A percentile compares a stretch with the other conserved stretches of the same genome.
phyloP scores from a whole-genome alignment of 1,139 yeast genomes.

The Pichia sp. region DNA sequence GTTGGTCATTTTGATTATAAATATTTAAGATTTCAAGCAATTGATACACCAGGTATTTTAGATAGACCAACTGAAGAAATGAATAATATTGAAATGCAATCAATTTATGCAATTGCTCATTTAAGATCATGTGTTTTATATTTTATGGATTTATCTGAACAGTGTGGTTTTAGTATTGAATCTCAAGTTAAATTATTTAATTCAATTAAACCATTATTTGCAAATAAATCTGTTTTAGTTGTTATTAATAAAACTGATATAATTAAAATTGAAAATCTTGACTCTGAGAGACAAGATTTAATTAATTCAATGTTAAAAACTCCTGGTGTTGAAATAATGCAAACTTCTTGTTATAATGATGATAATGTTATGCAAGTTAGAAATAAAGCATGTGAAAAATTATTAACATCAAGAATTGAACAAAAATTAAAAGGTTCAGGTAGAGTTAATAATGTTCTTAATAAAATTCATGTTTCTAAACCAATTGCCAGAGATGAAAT shows the following conservation, averaged over 20 bases:
- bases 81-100: conserved; percentile 99
- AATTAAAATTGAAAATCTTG: conserved; percentile 76
- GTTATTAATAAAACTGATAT: conserved; percentile 95
- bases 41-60: conserved; percentile 97
- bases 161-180: conserved; percentile 96
- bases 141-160: conserved; percentile 97
- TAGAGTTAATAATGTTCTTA: conserved; percentile 80
- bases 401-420: conserved; percentile 92
- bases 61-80: conserved; percentile 99
- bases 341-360: conserved; percentile 89
- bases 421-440: conserved; percentile 93
- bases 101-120: conserved; percentile 97
- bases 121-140: conserved; percentile 92
- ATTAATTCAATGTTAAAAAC: conserved; percentile 55
- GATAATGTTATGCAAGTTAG: conserved; percentile 95
- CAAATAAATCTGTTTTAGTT: conserved; percentile 92
- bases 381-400: conserved; percentile 94
- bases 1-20: conserved; percentile 98
- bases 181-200: conserved; percentile 96
- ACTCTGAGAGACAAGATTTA: conserved; percentile 65
- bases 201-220: conserved; percentile 93
- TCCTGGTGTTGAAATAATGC: conserved; percentile 87
- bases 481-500: conserved; percentile 87
- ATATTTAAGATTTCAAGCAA: conserved; percentile 95
- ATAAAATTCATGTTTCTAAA: conserved; percentile 90